Evolutionary conservation across 805 yeast species (phyloP), one percentile per base, ranked within the genome.

Genomic region (Kazachstania taianensis): DNA sequence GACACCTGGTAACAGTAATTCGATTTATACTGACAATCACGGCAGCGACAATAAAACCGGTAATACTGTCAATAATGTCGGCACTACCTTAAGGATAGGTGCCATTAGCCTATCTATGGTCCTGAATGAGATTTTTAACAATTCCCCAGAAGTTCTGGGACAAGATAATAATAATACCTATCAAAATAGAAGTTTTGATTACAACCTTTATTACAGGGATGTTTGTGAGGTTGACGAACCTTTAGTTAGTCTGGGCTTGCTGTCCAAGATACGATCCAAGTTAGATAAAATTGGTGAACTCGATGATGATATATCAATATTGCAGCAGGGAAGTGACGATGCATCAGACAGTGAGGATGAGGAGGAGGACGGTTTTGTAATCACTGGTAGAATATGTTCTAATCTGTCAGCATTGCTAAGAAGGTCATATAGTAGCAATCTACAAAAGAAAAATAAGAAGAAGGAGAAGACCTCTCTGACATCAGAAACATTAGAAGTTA

Each of bases 341-440:
- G 42, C 43, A 1, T 45, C 41, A 9, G 43, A 37, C 9, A 45
- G 46, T 7, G 50, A 49, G 3, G 41, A 41, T 7, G 45, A 45
- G 10, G 48, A 51, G 3, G 49, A 49, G 12, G 49, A 44, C 27
- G 37, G 46, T 7, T 36, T 45, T 13, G 43, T 56, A 15, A 50
- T 59, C 8, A 50, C 50, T 1, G 63, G 63, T 2, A 50, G 61
- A 24, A 59, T 59, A n/a, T 57, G 61, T 30, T 50, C 60, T 5
- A 57, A 57, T 41, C 53, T 57, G 35, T 45, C 62, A 1, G 59
- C 59, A 4, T 39, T 59, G 23, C 43, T 59, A 19, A 49, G 54
- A 34, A 47, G 49, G 31, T 44, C 57, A 3, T 50, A 49, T 24
- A 47, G 55, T 24, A 42, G 37, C 20, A 22, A 43, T 7, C 39